Percentiles rank a stretch among this genome's conserved stretches.
These are phyloP conservation scores for Arthromyces matolae DNA, from an alignment of 768 basidiomycete genomes.

Conservation along the genomic window DNA sequence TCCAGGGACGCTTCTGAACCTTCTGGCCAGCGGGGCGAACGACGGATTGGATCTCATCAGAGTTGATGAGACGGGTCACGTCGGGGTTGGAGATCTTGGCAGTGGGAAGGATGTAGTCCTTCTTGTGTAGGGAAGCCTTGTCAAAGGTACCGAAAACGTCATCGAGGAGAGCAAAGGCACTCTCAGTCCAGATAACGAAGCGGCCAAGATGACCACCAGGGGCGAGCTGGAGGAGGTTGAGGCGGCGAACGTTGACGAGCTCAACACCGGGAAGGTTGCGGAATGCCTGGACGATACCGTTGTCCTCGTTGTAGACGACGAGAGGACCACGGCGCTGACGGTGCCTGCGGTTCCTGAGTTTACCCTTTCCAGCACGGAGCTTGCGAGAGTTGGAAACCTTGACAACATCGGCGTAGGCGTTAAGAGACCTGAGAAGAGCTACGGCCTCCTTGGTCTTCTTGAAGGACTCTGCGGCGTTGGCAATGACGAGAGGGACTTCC, in stretches of 20 bases:
- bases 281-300: slow-evolving; percentile 97
- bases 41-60: slow-evolving; percentile 95
- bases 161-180: slow-evolving; percentile 89
- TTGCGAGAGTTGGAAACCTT: slow-evolving; percentile 98
- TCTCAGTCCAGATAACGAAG: slow-evolving; percentile 99
- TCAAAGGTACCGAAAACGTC: slow-evolving; percentile 95
- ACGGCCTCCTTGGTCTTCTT: slow-evolving; percentile 97
- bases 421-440: slow-evolving; percentile 82
- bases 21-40: slow-evolving; percentile 87
- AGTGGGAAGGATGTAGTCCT: slow-evolving; percentile 86
- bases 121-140: slow-evolving; percentile 81
- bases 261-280: slow-evolving; percentile 98
- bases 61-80: slow-evolving; percentile 96
- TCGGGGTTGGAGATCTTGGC: slow-evolving; percentile 98
- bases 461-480: slow-evolving; percentile 76
- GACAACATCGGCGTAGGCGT: slow-evolving; percentile 88
- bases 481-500: slow-evolving; percentile 93
- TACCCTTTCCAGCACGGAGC: slow-evolving; percentile 95
- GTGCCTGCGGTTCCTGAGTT: slow-evolving; percentile 94
- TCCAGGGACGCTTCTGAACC: slow-evolving; percentile 90
- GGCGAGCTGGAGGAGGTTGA: slow-evolving; percentile 98
- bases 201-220: slow-evolving; percentile 99
- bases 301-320: slow-evolving; percentile 95
- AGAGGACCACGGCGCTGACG: slow-evolving; percentile 97
- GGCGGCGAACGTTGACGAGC: slow-evolving; percentile 85